phyloP scores from a whole-genome alignment of 1,284 basidiomycete genomes.

The Flammula alnicola region DNA sequence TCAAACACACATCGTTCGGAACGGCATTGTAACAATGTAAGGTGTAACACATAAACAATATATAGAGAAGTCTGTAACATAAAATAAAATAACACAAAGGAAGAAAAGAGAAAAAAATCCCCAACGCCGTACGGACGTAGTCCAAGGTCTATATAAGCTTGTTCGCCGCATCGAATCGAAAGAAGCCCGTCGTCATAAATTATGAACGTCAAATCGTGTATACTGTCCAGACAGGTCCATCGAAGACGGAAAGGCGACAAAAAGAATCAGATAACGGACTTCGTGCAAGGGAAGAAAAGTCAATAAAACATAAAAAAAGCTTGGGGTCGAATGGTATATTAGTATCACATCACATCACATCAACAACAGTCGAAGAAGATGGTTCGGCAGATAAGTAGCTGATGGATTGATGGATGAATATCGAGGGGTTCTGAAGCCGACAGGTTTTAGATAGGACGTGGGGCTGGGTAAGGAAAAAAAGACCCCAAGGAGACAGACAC shows the following conservation, averaged over 20 bases:
- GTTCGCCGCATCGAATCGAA: not conserved
- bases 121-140: not conserved
- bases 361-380: no score
- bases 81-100: no score
- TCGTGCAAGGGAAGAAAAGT: not conserved
- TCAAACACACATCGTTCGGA: no score
- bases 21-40: no score
- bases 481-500: no score
- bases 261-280: no score
- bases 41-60: no score
- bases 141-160: not conserved
- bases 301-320: constrained; percentile 2
- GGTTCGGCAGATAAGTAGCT: no score
- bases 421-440: no score
- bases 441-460: not conserved
- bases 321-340: constrained; percentile 14
- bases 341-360: constrained; percentile 5
- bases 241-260: constrained; percentile 1
- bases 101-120: no score
- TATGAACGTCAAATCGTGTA: constrained; percentile 3
- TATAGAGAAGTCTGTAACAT: no score
- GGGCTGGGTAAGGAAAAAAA: not conserved
- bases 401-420: not conserved
- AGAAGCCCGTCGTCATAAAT: not conserved
- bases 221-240: constrained; percentile 10